Conservation (phyloP, 73 alveolate species). For the Paramecium sexaurelia region DNA sequence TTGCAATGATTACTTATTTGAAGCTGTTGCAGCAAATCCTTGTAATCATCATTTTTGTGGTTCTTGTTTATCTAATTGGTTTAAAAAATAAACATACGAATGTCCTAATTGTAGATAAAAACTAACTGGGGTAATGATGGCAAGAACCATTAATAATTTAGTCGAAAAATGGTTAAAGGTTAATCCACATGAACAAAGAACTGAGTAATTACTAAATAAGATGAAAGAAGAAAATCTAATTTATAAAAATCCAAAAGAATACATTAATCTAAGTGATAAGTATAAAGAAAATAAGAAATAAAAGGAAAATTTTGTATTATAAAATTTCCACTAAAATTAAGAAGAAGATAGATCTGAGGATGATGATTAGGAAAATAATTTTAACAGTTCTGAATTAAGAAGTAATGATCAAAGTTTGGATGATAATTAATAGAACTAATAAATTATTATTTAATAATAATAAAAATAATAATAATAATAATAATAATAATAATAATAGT, state of each 20-base stretch:
- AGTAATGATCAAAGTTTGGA: background rate
- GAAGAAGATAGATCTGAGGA: background rate
- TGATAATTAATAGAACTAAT: background rate
- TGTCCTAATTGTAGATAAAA: conserved; percentile 13
- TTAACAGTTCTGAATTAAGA: background rate
- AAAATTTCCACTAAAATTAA: background rate
- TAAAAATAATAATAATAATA: too few species aligned
- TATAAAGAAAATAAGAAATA: background rate
- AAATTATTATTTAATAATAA: background rate
- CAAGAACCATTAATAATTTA: background rate
- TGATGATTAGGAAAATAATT: background rate
- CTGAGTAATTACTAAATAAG: background rate
- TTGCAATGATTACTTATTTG: background rate
- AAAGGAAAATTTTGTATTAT: background rate
- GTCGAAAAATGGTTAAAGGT: background rate
- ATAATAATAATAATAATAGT: background rate
- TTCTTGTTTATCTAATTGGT: conserved; percentile 3
- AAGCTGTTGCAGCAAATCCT: conserved; percentile 32
- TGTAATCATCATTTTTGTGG: conserved; percentile 54
- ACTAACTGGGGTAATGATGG: background rate
- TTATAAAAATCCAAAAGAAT: background rate
- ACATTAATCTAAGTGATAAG: background rate
- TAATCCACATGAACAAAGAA: background rate
- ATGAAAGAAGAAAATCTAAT: conserved; percentile 19
- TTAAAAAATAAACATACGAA: background rate